These are phyloP conservation scores for Withania somnifera DNA, from an alignment of 305 asterid genomes.

Conservation along the genomic window DNA sequence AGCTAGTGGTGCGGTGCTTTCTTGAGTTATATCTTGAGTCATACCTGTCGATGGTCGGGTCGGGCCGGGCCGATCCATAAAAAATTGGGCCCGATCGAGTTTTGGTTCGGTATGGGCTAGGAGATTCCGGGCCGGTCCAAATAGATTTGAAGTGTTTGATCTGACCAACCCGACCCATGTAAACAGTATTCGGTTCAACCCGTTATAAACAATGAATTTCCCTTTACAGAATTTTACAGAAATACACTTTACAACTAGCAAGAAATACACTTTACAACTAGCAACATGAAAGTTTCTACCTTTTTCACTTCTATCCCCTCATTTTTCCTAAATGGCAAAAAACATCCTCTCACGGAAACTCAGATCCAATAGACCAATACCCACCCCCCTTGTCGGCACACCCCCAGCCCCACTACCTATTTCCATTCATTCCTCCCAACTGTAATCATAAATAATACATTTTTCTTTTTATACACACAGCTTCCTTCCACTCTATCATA, in stretches of 20 bases:
- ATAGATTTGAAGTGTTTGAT: too few species aligned
- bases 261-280: neutral
- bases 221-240: neutral
- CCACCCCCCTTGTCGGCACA: neutral
- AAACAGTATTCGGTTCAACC: too few species aligned
- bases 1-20: too few species aligned
- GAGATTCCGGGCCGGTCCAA: too few species aligned
- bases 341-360: neutral
- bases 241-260: neutral
- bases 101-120: too few species aligned
- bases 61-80: too few species aligned
- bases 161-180: too few species aligned
- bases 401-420: neutral
- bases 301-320: neutral
- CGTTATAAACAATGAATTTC: too few species aligned
- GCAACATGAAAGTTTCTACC: neutral
- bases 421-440: neutral
- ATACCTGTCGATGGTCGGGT: too few species aligned
- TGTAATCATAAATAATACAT: neutral
- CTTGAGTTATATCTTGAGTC: too few species aligned
- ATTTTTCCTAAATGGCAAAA: constrained; percentile 1
- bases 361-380: constrained; percentile 20
- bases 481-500: neutral
- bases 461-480: neutral
- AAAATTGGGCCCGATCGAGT: too few species aligned